These are phyloP conservation scores for Aspergillus hiratsukae DNA, from an alignment of 2,329 filamentous ascomycete species.

Conservation along the genomic window DNA sequence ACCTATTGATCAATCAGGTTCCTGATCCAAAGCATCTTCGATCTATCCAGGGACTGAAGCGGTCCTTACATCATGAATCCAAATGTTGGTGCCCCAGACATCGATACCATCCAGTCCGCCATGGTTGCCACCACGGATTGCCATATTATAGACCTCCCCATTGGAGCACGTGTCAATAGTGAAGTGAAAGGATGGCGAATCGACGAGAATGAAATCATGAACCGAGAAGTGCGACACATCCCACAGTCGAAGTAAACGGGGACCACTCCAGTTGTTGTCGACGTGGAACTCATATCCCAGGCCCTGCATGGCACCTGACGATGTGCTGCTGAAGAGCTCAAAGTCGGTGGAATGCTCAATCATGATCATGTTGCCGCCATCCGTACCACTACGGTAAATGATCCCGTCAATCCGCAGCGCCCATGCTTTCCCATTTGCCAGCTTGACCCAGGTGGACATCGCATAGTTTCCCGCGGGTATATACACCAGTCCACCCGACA, in stretches of 20 bases:
- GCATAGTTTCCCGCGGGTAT: constrained; percentile 49
- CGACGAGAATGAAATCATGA: constrained; percentile 48
- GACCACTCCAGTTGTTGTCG: constrained; percentile 37
- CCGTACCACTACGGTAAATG: constrained; percentile 50
- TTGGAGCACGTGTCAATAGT: constrained; percentile 48
- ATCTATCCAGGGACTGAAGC: neutral
- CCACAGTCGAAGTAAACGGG: constrained; percentile 45
- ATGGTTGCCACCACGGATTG: constrained; percentile 49
- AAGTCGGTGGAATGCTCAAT: constrained; percentile 49
- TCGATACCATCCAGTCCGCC: constrained; percentile 56
- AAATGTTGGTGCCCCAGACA: constrained; percentile 52
- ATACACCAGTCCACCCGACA: constrained; percentile 47
- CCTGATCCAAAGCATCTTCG: neutral
- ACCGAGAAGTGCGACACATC: constrained; percentile 46
- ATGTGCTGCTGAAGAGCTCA: constrained; percentile 51
- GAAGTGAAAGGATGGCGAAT: constrained; percentile 50
- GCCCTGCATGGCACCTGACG: constrained; percentile 51
- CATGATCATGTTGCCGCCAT: constrained; percentile 51
- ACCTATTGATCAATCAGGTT: constrained; percentile 25
- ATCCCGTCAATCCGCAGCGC: constrained; percentile 52
- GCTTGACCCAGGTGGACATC: constrained; percentile 47
- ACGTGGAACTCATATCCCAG: constrained; percentile 48
- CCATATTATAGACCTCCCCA: constrained; percentile 55
- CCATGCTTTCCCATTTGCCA: constrained; percentile 46
- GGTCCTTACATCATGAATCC: constrained; percentile 49